phyloP scores from a whole-genome alignment of 345 rosid genomes.

The Euphorbia tirucalli region DNA sequence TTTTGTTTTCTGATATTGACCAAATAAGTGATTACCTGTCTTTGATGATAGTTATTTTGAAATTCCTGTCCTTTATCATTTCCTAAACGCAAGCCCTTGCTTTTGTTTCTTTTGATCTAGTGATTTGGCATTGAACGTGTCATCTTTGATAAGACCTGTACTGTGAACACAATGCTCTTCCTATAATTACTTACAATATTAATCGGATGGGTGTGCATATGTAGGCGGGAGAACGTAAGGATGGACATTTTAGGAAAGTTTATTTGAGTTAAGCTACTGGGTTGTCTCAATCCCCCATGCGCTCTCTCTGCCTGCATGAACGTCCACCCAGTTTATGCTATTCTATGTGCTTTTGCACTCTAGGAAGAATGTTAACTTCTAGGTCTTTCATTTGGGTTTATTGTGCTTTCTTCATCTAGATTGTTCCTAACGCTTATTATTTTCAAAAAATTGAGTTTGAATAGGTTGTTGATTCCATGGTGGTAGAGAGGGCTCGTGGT shows the following conservation, averaged over 20 bases:
- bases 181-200: not conserved
- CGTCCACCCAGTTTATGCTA: no score
- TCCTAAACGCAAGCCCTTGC: not conserved
- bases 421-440: not conserved
- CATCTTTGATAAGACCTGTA: not conserved
- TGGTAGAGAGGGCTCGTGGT: constrained; percentile 96
- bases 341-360: not conserved
- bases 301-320: not conserved
- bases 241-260: not conserved
- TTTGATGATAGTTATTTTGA: not conserved
- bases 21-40: not conserved
- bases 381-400: not conserved
- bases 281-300: not conserved
- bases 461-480: constrained; percentile 99
- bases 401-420: not conserved
- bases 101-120: not conserved
- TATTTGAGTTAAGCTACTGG: not conserved
- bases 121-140: not conserved
- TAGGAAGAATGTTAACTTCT: not conserved
- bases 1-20: not conserved
- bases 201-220: not conserved
- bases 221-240: not conserved
- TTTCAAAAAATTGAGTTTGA: constrained; percentile 15
- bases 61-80: not conserved
- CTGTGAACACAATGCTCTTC: not conserved